Percentiles rank a stretch among this genome's conserved stretches.
Conservation (phyloP, 2,329 filamentous ascomycete species). For the Xylaria digitata region DNA sequence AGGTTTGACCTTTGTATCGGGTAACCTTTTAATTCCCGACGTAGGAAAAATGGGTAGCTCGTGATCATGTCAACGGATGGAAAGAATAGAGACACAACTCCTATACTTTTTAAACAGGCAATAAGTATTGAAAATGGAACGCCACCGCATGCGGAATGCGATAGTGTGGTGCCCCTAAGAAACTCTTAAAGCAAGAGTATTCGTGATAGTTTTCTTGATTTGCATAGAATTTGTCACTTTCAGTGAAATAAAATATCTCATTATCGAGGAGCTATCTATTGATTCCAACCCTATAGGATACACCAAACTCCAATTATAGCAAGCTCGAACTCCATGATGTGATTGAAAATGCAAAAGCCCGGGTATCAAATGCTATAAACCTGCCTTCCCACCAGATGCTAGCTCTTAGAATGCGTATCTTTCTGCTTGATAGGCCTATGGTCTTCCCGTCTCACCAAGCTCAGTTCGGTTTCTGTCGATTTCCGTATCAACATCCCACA, state of each 20-base stretch:
- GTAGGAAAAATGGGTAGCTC: background rate
- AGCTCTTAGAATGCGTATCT: constrained; percentile 25
- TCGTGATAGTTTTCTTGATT: background rate
- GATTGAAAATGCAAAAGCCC: constrained; percentile 8
- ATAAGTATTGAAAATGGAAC: too few relatives aligned
- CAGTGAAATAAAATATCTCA: background rate
- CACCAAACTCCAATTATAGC: background rate
- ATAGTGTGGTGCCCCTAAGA: background rate
- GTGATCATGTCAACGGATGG: too few relatives aligned
- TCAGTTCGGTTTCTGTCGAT: constrained; percentile 46
- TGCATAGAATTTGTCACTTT: background rate
- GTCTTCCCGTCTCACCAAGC: constrained; percentile 12
- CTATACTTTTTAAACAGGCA: too few relatives aligned
- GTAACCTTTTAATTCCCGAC: background rate
- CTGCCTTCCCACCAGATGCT: constrained; percentile 31
- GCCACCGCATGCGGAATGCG: background rate
- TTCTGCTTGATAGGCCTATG: constrained; percentile 8
- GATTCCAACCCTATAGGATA: background rate
- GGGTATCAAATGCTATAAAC: constrained; percentile 35
- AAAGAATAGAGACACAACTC: background rate
- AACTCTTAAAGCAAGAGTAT: background rate
- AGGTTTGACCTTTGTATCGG: background rate
- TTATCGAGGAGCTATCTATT: background rate
- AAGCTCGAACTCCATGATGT: constrained; percentile 10
- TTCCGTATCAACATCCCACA: constrained; percentile 55